Evolutionary conservation across 495 filamentous ascomycete species (phyloP).

Genomic region (Aspergillus biplanus): DNA sequence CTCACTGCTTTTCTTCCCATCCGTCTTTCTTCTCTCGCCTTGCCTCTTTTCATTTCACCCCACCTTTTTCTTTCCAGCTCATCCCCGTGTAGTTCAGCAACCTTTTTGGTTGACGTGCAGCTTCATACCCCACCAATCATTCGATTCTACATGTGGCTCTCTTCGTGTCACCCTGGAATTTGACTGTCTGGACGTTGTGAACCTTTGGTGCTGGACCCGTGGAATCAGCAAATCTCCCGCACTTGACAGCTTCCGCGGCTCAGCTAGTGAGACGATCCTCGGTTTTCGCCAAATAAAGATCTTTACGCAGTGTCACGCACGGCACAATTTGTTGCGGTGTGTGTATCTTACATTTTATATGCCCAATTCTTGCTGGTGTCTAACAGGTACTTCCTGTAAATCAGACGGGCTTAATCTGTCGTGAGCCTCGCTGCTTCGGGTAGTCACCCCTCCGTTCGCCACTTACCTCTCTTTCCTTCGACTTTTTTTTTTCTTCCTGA

Average conservation of each 20-base stretch:
- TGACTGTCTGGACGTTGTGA: conserved; percentile 21
- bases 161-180: conserved; percentile 19
- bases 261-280: conserved; percentile 28
- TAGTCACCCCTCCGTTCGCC: conserved; percentile 27
- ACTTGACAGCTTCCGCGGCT: conserved; percentile 43
- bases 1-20: conserved; percentile 13
- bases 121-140: conserved; percentile 11
- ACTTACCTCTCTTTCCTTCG: conserved; percentile 16
- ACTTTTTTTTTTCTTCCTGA: conserved; percentile 12
- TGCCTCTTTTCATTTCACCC: conserved; percentile 16
- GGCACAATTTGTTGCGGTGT: conserved; percentile 6
- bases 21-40: conserved; percentile 13
- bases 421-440: conserved; percentile 20
- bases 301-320: conserved; percentile 12
- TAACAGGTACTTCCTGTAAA: conserved; percentile 10
- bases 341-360: conserved; percentile 8
- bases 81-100: conserved; percentile 5
- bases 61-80: conserved; percentile 12
- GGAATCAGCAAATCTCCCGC: conserved; percentile 47
- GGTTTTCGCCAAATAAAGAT: conserved; percentile 15
- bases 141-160: conserved; percentile 22
- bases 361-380: conserved; percentile 5
- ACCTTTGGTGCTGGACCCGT: conserved; percentile 40
- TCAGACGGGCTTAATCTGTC: conserved; percentile 5
- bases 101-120: conserved; percentile 17